Conservation (phyloP, 1,284 basidiomycete species). For the Mycena citricolor region DNA sequence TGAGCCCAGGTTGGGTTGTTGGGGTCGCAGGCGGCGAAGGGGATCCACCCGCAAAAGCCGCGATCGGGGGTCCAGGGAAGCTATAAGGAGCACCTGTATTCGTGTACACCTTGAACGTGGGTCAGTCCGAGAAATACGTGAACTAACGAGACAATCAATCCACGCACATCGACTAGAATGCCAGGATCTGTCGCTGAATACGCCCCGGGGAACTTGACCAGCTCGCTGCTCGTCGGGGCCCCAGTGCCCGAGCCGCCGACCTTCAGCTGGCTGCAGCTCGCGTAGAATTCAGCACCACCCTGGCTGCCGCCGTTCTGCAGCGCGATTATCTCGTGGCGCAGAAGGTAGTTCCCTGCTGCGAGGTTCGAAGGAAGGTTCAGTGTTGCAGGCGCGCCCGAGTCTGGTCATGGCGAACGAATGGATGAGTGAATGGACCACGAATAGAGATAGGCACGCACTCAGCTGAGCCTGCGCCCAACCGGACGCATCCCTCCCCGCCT, state of each 20-base stretch:
- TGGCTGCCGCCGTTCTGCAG: conserved; percentile 43
- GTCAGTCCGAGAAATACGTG: background rate
- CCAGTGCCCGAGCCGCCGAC: conserved; percentile 42
- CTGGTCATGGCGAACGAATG: conserved; percentile 2
- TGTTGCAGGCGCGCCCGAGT: conserved; percentile 30
- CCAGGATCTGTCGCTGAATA: conserved; percentile 50
- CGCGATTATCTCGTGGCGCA: conserved; percentile 57
- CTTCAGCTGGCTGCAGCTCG: conserved; percentile 49
- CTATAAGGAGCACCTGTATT: conserved; percentile 24
- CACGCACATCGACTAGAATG: conserved; percentile 29
- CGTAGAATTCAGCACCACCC: conserved; percentile 60
- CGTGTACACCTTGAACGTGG: conserved; percentile 19
- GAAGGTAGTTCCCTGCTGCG: conserved; percentile 39
- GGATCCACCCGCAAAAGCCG: conserved; percentile 21
- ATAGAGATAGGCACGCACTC: conserved; percentile 9
- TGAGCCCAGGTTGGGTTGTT: background rate
- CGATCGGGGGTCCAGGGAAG: conserved; percentile 25
- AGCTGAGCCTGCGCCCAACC: conserved; percentile 22
- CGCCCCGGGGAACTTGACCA: conserved; percentile 48
- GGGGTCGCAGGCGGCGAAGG: conserved; percentile 4
- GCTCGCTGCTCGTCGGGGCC: conserved; percentile 31
- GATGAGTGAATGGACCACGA: background rate
- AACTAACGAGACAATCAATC: background rate
- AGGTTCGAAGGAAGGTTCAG: conserved; percentile 34
- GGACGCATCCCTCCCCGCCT: conserved; percentile 23